Evolutionary conservation across 768 basidiomycete species (phyloP), one percentile per base, ranked within the genome.

Genomic region (Agaricus subrufescens): DNA sequence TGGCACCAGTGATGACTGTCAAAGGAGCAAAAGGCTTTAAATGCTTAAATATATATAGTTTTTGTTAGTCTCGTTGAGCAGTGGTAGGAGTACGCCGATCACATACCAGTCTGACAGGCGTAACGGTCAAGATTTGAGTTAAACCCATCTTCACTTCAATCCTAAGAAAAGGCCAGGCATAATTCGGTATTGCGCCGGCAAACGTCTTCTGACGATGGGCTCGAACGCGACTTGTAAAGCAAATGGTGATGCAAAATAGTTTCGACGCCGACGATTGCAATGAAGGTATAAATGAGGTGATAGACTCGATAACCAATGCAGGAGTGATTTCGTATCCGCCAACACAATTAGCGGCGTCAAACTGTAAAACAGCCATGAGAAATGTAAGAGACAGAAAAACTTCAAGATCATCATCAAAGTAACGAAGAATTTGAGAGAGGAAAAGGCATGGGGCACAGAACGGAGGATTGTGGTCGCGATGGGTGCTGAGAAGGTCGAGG

Each of bases 281-380:
- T 1, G 71, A 65, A 25, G 77, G 65, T 30, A 68, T 70, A 9
- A 59, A 48, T 0, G 83, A 81, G 1, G 77, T 70, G 34, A 34
- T 7, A 34, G 34, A 34, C 7, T 34, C 34, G 34, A 11, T 11
- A 34, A 1, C 34, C 34, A 34, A 34, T 29, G 82, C 83, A 46
- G 80, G 82, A n/a, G 81, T 83, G 65, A 82, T 79, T 3, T 78
- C 82, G 6, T 82, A 64, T 48, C 82, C 61, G 11, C 79, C 78
- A 23, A 70, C 39, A 2, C 55, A 59, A 45, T 75, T 62, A 12
- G 67, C 56, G 38, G 60, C 43, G 58, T 81, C 81, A 30, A 51
- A 40, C 54, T 66, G 60, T 27, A 80, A 61, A 31, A 65, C 46
- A 30, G 72, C 65, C 5, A 54, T 49, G 52, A 73, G 71, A 11